Conservation (phyloP, 164 flowering plant genomes). For the Liriodendron chinense region DNA sequence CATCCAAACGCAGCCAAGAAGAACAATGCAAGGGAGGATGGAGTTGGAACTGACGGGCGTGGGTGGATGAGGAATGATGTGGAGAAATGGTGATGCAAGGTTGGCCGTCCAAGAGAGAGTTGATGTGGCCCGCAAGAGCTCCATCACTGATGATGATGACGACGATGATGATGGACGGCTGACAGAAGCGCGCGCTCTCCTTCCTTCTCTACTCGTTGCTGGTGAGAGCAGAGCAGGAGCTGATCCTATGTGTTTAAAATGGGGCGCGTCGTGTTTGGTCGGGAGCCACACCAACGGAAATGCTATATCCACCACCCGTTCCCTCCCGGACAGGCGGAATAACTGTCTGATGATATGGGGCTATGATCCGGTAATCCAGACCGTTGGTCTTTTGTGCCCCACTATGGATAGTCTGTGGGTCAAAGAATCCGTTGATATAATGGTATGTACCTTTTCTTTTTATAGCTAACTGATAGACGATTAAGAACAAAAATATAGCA, state of each 20-base stretch:
- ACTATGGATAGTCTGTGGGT: too few species aligned
- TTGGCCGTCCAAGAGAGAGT: slow-evolving; percentile 44
- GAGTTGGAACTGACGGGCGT: slow-evolving; percentile 12
- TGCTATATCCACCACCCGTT: slow-evolving; percentile 19
- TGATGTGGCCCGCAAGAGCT: slow-evolving; percentile 35
- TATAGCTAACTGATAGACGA: too few species aligned
- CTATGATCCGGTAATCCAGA: too few species aligned
- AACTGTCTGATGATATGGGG: too few species aligned
- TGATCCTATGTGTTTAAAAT: background rate
- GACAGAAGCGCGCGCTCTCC: background rate
- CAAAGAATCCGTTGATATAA: too few species aligned
- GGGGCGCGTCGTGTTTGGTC: slow-evolving; percentile 28
- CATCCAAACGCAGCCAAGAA: background rate
- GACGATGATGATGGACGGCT: background rate
- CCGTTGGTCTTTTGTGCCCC: too few species aligned
- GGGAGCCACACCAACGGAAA: slow-evolving; percentile 32
- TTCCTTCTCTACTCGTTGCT: background rate
- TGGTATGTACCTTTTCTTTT: too few species aligned
- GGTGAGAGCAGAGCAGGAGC: background rate
- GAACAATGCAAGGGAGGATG: background rate
- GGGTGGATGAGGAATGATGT: slow-evolving; percentile 19
- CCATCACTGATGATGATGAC: slow-evolving; percentile 25
- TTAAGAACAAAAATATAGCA: too few species aligned
- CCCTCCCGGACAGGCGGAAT: background rate
- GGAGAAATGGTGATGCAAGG: slow-evolving; percentile 38